Evolutionary conservation across 257 asterid genomes (phyloP).

Genomic region (Penstemon newberryi): DNA sequence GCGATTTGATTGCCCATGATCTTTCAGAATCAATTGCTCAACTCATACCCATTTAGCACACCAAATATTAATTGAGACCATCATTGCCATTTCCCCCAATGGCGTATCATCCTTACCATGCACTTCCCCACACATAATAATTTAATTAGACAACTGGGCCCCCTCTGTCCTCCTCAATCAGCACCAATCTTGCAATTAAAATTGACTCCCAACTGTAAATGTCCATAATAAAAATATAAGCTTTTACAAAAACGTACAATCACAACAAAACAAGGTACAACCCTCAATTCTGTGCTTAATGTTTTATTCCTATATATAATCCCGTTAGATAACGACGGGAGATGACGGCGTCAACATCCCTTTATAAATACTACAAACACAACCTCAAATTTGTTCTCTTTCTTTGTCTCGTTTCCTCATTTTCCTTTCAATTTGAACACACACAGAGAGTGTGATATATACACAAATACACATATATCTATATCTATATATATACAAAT

Average conservation of each 20-base stretch:
- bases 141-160: constrained; percentile 56
- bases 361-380: constrained; percentile 51
- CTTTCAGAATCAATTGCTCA: constrained; percentile 33
- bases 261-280: constrained; percentile 33
- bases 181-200: constrained; percentile 38
- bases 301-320: no score
- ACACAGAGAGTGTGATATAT: constrained; percentile 4
- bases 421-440: constrained; percentile 32
- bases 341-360: constrained; percentile 53
- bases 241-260: constrained; percentile 33
- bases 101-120: not conserved
- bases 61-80: constrained; percentile 24
- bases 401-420: constrained; percentile 45
- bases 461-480: not conserved
- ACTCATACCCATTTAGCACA: constrained; percentile 29
- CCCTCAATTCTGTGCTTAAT: constrained; percentile 1
- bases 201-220: constrained; percentile 33
- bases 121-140: constrained; percentile 26
- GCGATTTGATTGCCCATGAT: constrained; percentile 38
- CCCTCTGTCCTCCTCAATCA: constrained; percentile 50
- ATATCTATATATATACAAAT: not conserved
- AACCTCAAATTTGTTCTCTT: constrained; percentile 38
- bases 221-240: constrained; percentile 26
- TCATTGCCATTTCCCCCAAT: constrained; percentile 28
- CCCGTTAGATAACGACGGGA: constrained; percentile 66